phyloP scores from a whole-genome alignment of 306 rosid genomes.

The Arachis stenosperma region DNA sequence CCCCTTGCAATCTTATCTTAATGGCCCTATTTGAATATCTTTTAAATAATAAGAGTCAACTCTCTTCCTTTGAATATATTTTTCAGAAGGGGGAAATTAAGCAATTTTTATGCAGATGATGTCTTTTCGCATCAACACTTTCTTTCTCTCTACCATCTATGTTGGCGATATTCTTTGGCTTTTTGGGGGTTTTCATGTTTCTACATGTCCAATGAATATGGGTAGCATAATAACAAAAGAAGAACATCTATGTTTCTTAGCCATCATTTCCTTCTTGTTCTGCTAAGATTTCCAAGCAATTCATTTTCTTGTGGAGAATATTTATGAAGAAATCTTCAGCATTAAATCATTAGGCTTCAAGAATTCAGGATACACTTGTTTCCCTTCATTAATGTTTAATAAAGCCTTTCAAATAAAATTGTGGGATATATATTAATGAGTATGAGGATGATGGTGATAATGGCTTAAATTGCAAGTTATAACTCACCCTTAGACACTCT shows the following conservation, averaged over 20 bases:
- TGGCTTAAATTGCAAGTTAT: not conserved
- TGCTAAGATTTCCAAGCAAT: not conserved
- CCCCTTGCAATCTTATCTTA: not conserved
- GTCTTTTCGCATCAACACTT: not conserved
- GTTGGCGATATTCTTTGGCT: not conserved
- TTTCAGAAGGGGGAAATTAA: not conserved
- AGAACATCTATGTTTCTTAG: not conserved
- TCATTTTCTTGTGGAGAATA: not conserved
- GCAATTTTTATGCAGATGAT: not conserved
- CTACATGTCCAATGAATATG: not conserved
- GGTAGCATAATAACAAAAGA: not conserved
- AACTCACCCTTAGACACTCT: slow-evolving; percentile 32
- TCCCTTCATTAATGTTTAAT: not conserved
- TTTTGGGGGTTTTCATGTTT: not conserved
- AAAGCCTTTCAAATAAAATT: not conserved
- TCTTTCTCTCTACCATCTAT: not conserved
- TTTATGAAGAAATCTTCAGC: not conserved
- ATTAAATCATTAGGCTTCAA: not conserved
- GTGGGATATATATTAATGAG: slow-evolving; percentile 1
- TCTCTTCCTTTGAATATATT: not conserved
- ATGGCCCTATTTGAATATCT: not conserved
- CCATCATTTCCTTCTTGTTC: not conserved
- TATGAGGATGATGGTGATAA: not conserved
- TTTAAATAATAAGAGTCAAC: not conserved
- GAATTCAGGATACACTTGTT: not conserved